Evolutionary conservation across 257 asterid species (phyloP), one percentile per base, ranked within the genome.

Genomic region (Vinca minor): DNA sequence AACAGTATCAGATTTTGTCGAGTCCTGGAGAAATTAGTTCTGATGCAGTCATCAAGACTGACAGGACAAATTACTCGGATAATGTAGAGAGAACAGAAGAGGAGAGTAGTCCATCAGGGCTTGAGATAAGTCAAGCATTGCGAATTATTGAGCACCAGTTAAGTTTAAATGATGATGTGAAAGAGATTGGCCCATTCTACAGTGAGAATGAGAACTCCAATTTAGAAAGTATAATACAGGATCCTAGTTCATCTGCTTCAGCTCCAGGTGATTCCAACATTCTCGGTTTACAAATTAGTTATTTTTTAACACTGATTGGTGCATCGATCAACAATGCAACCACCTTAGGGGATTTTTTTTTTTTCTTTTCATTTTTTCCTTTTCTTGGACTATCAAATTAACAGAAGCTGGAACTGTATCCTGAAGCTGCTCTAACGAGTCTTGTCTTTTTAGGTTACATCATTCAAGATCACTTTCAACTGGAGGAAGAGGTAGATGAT

Each of bases 21-120:
- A 84, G 96, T 77, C 93, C 94, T 63, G 81, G 69, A 71, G 97
- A 92, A 81, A 69, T 83, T 64, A 81, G 76, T 74, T 89, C 94
- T 52, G 66, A 46, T 75, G 82, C 71, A 66, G 63, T 60, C 66
- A 48, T 62, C 42, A 53, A 20, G 50, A 76, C 66, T 71, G 59
- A 31, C 52, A 72, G 72, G 46, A 58, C 67, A 66, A 75, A 69
- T 65, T 73, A 67, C 57, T 63, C 67, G 41, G 62, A 59, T 66
- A 59, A 63, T 21, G 53, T 58, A 60, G 83, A 57, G 69, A 79
- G 79, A 71, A 63, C 66, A 68, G 77, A 76, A 45, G 91, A 78
- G 72, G 77, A 36, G 67, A 76, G 64, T 53, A 73, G 81, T 70
- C 74, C 91, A 66, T 73, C 94, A n/a, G 73, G 47, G 74, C 81